Evolutionary conservation across 768 basidiomycete species (phyloP).

Genomic region (Kwoniella sp.): DNA sequence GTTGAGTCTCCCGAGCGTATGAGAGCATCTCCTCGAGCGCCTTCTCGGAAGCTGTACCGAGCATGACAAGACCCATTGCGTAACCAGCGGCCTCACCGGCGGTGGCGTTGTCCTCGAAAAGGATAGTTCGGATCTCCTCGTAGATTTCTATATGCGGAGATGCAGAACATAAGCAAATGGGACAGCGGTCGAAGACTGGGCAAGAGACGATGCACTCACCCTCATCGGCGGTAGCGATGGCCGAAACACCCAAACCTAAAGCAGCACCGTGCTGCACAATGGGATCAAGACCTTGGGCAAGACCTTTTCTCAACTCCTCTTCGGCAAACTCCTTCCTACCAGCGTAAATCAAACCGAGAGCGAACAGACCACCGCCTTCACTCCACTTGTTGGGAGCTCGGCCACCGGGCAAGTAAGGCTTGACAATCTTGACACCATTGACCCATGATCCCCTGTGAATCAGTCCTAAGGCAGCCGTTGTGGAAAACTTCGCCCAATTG

Average conservation of each 20-base stretch:
- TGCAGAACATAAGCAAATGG: too few species aligned
- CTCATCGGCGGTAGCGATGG: conserved; percentile 84
- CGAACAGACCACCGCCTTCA: conserved; percentile 95
- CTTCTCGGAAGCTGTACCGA: conserved; percentile 81
- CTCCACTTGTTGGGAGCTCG: conserved; percentile 78
- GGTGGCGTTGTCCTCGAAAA: conserved; percentile 92
- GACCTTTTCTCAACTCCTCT: conserved; percentile 73
- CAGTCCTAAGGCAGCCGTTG: conserved; percentile 93
- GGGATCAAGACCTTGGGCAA: conserved; percentile 64
- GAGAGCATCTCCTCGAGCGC: conserved; percentile 90
- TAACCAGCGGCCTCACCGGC: conserved; percentile 95
- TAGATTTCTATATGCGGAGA: too few species aligned
- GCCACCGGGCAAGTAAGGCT: conserved; percentile 81
- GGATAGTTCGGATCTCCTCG: conserved; percentile 81
- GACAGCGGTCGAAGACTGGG: background rate
- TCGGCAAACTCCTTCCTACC: conserved; percentile 69
- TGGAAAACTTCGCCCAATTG: conserved; percentile 98
- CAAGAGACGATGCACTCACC: conserved; percentile 49
- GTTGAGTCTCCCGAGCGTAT: conserved; percentile 95
- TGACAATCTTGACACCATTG: conserved; percentile 86
- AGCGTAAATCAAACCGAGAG: conserved; percentile 90
- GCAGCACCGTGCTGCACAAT: conserved; percentile 97
- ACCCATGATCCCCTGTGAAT: conserved; percentile 97
- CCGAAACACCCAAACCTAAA: conserved; percentile 91
- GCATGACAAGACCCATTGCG: conserved; percentile 97